Evolutionary conservation across 2,329 filamentous ascomycete genomes (phyloP).

Genomic region (Ilyonectria robusta): DNA sequence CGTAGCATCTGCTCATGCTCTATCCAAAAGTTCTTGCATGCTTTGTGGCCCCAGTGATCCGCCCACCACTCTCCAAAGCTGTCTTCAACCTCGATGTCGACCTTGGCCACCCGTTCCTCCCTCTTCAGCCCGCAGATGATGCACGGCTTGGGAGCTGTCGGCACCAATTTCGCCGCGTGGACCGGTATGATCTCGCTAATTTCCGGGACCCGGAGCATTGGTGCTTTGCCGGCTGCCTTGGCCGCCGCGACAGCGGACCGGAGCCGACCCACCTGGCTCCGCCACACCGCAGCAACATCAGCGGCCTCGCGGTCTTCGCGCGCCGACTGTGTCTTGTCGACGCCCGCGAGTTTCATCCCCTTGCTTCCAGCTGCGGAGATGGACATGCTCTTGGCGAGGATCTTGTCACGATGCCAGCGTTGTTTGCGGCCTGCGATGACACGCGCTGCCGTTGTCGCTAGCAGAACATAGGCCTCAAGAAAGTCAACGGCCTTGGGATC

Average conservation of each 20-base stretch:
- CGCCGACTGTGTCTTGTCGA: slow-evolving; percentile 86
- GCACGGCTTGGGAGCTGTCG: slow-evolving; percentile 82
- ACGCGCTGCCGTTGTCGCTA: slow-evolving; percentile 79
- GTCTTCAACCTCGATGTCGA: slow-evolving; percentile 85
- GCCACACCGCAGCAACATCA: slow-evolving; percentile 83
- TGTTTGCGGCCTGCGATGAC: slow-evolving; percentile 87
- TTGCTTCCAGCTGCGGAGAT: slow-evolving; percentile 84
- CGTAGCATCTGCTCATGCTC: slow-evolving; percentile 79
- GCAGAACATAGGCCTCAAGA: slow-evolving; percentile 73
- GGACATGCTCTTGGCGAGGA: slow-evolving; percentile 88
- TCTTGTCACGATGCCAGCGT: slow-evolving; percentile 91
- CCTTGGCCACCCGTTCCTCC: slow-evolving; percentile 83
- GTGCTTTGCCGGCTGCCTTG: slow-evolving; percentile 69
- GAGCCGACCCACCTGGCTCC: slow-evolving; percentile 80
- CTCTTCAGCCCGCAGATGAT: slow-evolving; percentile 89
- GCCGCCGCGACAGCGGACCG: slow-evolving; percentile 79
- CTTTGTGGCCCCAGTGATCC: slow-evolving; percentile 86
- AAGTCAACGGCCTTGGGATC: slow-evolving; percentile 75
- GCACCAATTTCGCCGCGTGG: slow-evolving; percentile 78
- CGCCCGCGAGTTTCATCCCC: slow-evolving; percentile 90
- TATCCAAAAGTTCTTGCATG: slow-evolving; percentile 89
- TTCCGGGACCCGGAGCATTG: slow-evolving; percentile 74
- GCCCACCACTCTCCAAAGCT: slow-evolving; percentile 98
- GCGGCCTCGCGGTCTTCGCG: slow-evolving; percentile 89
- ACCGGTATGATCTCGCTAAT: slow-evolving; percentile 79